A percentile compares a stretch with the other conserved stretches of the same genome.
These are phyloP conservation scores for Fraxinus floribunda DNA, from an alignment of 305 asterid genomes.

Conservation along the genomic window DNA sequence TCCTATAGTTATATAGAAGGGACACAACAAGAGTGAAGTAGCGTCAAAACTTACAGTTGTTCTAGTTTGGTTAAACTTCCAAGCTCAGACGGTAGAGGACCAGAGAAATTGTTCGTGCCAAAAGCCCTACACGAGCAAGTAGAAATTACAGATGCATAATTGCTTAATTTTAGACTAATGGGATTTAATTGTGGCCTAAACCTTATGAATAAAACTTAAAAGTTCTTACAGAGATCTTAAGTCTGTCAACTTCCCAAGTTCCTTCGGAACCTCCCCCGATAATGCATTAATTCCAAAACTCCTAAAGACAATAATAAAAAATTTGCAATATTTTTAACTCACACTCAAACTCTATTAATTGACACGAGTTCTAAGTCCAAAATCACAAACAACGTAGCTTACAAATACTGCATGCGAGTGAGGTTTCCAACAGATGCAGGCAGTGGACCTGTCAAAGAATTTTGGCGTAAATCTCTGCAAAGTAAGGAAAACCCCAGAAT, in stretches of 20 bases:
- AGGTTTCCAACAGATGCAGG: conserved; percentile 61
- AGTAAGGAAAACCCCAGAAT: not conserved
- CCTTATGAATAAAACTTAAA: conserved; percentile 1
- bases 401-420: conserved; percentile 61
- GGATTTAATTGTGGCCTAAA: not conserved
- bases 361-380: not conserved
- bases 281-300: conserved; percentile 59
- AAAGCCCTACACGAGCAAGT: conserved; percentile 39
- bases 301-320: conserved; percentile 39
- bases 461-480: conserved; percentile 53
- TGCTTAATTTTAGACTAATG: not conserved
- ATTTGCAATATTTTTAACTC: conserved; percentile 6
- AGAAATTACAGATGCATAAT: not conserved
- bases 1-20: not conserved
- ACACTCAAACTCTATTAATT: not conserved
- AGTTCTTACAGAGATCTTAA: conserved; percentile 58
- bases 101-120: conserved; percentile 72
- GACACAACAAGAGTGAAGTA: not conserved
- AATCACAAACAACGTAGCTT: conserved; percentile 19
- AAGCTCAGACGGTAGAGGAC: conserved; percentile 69
- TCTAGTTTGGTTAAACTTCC: conserved; percentile 51
- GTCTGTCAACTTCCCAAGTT: conserved; percentile 69
- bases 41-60: conserved; percentile 51
- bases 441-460: conserved; percentile 67
- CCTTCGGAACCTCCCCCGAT: conserved; percentile 71